Conservation (phyloP, 2,329 filamentous ascomycete species). For the Xylariomycetidae sp. region DNA sequence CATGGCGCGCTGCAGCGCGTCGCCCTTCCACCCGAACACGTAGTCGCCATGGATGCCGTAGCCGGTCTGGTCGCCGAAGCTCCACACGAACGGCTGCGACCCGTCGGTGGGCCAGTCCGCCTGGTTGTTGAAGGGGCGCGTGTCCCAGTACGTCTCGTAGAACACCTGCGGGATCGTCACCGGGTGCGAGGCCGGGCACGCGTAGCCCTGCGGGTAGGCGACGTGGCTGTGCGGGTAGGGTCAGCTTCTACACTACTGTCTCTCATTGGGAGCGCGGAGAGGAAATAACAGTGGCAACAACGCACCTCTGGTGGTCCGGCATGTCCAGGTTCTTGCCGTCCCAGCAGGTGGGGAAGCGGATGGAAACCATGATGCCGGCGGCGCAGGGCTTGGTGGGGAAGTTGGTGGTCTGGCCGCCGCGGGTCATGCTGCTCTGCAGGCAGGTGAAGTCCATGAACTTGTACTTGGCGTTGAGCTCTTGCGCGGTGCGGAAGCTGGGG, state of each 20-base stretch:
- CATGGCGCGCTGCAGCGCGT: conserved; percentile 31
- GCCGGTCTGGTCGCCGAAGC: conserved; percentile 21
- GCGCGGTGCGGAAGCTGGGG: conserved; percentile 22
- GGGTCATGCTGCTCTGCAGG: conserved; percentile 21
- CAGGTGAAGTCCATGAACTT: conserved; percentile 25
- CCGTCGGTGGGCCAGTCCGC: conserved; percentile 29
- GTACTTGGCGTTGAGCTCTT: conserved; percentile 21
- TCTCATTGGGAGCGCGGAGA: too few relatives aligned
- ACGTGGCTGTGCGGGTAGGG: too few relatives aligned
- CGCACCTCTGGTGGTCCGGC: conserved; percentile 25
- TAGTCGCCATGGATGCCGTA: conserved; percentile 35
- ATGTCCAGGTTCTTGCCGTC: conserved; percentile 25
- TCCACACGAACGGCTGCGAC: conserved; percentile 27
- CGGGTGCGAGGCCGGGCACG: conserved; percentile 25
- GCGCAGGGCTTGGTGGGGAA: conserved; percentile 19
- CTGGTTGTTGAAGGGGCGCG: conserved; percentile 28
- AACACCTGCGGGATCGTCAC: conserved; percentile 31
- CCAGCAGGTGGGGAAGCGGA: conserved; percentile 23
- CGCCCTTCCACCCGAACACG: conserved; percentile 35
- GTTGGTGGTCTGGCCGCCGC: conserved; percentile 20
- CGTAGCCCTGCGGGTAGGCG: conserved; percentile 22
- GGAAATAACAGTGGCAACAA: too few relatives aligned
- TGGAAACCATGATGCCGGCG: conserved; percentile 20
- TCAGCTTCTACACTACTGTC: too few relatives aligned
- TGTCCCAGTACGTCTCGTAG: conserved; percentile 36